phyloP scores from a whole-genome alignment of 352 stramenopile species.

The Phytopythium cucurbitacearum region DNA sequence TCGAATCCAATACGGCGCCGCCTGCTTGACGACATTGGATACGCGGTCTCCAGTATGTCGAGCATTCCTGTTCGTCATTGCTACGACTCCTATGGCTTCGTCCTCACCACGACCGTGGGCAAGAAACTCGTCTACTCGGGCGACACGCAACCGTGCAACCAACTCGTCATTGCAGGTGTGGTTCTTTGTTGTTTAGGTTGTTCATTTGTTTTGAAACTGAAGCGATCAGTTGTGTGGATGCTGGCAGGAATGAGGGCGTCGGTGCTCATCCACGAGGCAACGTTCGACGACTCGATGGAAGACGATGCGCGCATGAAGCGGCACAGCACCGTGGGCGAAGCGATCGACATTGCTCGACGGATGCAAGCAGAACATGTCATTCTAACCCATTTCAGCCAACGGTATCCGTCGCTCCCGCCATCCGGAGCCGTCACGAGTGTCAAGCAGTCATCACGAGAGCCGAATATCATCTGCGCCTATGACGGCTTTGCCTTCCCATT shows the following conservation, averaged over 20 bases:
- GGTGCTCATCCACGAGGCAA: conserved; percentile 96
- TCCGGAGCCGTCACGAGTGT: neutral
- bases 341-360: conserved; percentile 70
- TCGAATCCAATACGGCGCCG: conserved; percentile 14
- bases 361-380: conserved; percentile 84
- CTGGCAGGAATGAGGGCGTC: conserved; percentile 33
- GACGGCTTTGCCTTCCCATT: conserved; percentile 33
- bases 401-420: conserved; percentile 58
- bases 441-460: neutral
- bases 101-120: conserved; percentile 41
- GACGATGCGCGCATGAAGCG: conserved; percentile 91
- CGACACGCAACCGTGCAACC: conserved; percentile 89
- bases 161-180: conserved; percentile 40
- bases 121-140: conserved; percentile 89
- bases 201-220: neutral
- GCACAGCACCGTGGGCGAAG: conserved; percentile 93
- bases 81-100: conserved; percentile 70
- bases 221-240: neutral
- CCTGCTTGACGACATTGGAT: conserved; percentile 28
- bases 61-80: conserved; percentile 82
- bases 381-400: conserved; percentile 95
- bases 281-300: conserved; percentile 95
- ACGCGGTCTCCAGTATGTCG: conserved; percentile 25
- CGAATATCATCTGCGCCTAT: conserved; percentile 24
- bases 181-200: neutral